A percentile compares a stretch with the other conserved stretches of the same genome.
Evolutionary conservation across 768 basidiomycete genomes (phyloP).

Genomic region (Trametes maxima): DNA sequence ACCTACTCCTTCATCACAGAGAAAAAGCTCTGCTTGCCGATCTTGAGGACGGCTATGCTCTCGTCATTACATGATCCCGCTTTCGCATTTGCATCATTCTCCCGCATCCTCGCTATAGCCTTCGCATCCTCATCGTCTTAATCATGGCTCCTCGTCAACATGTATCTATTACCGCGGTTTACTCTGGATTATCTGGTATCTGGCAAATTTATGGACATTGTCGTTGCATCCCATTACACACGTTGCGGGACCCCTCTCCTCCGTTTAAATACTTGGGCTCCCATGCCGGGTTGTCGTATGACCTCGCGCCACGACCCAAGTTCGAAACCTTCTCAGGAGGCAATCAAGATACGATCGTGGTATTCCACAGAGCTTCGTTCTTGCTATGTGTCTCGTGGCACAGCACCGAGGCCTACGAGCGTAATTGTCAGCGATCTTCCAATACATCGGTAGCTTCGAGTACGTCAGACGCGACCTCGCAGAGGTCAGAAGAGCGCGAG

Average conservation of each 20-base stretch:
- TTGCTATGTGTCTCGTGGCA: slow-evolving; percentile 9
- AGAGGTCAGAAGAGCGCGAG: slow-evolving; percentile 10
- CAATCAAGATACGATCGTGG: slow-evolving; percentile 10
- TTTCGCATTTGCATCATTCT: slow-evolving; percentile 10
- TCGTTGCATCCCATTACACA: background rate
- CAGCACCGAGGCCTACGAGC: slow-evolving; percentile 5
- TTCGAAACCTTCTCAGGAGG: slow-evolving; percentile 4
- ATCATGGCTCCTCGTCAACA: slow-evolving; percentile 7
- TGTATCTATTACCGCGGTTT: slow-evolving; percentile 23
- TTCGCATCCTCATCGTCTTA: slow-evolving; percentile 5
- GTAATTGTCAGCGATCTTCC: slow-evolving; percentile 13
- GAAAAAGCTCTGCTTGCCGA: slow-evolving; percentile 54
- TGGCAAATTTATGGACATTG: slow-evolving; percentile 7
- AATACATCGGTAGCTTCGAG: slow-evolving; percentile 4
- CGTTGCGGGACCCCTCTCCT: background rate
- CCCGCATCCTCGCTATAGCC: slow-evolving; percentile 11
- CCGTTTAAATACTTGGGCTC: background rate
- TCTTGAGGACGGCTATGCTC: slow-evolving; percentile 52
- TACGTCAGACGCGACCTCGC: slow-evolving; percentile 3
- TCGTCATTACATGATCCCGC: slow-evolving; percentile 53
- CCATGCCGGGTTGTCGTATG: background rate
- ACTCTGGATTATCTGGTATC: slow-evolving; percentile 17
- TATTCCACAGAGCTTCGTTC: background rate
- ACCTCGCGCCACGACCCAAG: background rate
- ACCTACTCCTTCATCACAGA: slow-evolving; percentile 32